Base-by-base conservation (phyloP, 1,139 yeast genomes). In the Candida sanyaensis region DNA sequence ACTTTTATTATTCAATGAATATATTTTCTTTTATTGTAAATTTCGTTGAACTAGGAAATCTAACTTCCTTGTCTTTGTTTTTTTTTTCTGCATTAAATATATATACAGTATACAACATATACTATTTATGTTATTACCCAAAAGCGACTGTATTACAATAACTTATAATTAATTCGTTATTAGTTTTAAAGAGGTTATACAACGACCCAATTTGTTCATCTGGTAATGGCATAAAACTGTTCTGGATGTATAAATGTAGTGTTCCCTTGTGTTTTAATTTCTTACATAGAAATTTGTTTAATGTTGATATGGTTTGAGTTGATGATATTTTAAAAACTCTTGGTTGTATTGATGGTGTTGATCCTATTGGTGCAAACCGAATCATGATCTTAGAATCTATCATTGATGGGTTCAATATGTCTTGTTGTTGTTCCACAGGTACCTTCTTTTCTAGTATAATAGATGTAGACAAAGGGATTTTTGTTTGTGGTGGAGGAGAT, bases 61-160 rank as follows among this genome's bases (percentile, higher is more conserved):
- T 32, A 32, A 6, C 9, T 17, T 12, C 36, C 29, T n/a, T 13
- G 10, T 27, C n/a, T 21, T 34, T n/a, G n/a, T n/a, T n/a, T 34
- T 34, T n/a, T 34, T 27, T 34, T 8, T 24, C 28, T 36, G 39
- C 24, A 36, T 36, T 36, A 36, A 36, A 36, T 36, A 36, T 23
- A 36, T n/a, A 32, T 17, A n/a, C n/a, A n/a, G n/a, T n/a, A n/a
- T n/a, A n/a, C 6, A 24, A 24, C 27, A 6, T 8, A 26, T 26
- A 6, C 23, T 4, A 6, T 26, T 24, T 26, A 27, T 23, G 5
- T 37, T 11, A 13, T 56, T 51, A 78, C 1, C 88, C 87, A 68
- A 82, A 83, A 0, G 88, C 88, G 7, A 81, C 75, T 13, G 74
- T 66, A 44, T 77, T 71, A 55, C 87, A 83, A 52, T 83, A 83